A percentile compares a stretch with the other conserved stretches of the same genome.
These are phyloP conservation scores for Exserohilum turcica DNA, from an alignment of 2,329 filamentous ascomycete genomes.

Conservation along the genomic window DNA sequence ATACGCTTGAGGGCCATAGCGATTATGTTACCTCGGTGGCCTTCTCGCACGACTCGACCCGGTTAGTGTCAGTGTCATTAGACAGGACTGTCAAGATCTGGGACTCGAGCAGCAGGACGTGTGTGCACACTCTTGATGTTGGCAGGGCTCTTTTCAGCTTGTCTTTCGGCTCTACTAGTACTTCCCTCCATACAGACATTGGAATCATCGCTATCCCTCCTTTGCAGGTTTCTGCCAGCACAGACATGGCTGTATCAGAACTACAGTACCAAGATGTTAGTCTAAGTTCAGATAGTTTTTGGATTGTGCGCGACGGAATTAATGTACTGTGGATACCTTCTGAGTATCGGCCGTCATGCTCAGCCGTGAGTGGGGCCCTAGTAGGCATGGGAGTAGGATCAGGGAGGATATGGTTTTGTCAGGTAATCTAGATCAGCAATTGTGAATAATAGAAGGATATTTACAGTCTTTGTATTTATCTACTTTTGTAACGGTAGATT, in stretches of 20 bases:
- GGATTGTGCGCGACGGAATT: conserved; percentile 22
- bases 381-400: not conserved
- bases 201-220: conserved; percentile 16
- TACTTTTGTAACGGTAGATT: too few relatives aligned
- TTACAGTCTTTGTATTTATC: too few relatives aligned
- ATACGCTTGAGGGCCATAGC: conserved; percentile 24
- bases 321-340: conserved; percentile 7
- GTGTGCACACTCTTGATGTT: not conserved
- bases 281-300: conserved; percentile 19
- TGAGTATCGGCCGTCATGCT: conserved; percentile 28
- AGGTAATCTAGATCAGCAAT: not conserved
- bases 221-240: not conserved
- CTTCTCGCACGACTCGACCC: conserved; percentile 15
- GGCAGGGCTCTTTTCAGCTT: not conserved
- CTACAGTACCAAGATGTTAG: conserved; percentile 14
- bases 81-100: conserved; percentile 6
- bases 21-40: conserved; percentile 9
- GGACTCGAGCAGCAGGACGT: not conserved
- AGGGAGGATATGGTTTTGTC: not conserved
- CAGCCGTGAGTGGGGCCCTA: conserved; percentile 16
- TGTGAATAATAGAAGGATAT: not conserved
- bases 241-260: conserved; percentile 8
- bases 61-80: not conserved
- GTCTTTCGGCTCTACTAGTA: not conserved
- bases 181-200: conserved; percentile 20